Evolutionary conservation across 495 filamentous ascomycete species (phyloP).

Genomic region (Aspergillus campestris): DNA sequence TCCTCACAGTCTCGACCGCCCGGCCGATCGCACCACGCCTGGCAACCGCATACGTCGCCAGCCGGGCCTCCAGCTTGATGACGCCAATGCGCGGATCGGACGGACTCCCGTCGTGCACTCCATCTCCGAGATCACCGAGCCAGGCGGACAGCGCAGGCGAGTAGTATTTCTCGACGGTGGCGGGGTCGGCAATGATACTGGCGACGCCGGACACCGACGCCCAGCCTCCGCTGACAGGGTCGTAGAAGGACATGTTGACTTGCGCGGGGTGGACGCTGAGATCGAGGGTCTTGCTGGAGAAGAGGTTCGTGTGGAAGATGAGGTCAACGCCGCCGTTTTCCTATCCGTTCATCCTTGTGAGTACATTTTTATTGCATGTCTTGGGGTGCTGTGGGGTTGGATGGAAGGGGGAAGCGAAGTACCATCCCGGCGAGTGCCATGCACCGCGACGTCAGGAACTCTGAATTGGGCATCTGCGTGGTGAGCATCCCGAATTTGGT

Average conservation of each 20-base stretch:
- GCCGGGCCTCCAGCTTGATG: constrained; percentile 37
- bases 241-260: constrained; percentile 81
- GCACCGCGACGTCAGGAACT: constrained; percentile 67
- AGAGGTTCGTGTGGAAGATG: constrained; percentile 89
- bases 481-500: constrained; percentile 79
- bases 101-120: constrained; percentile 72
- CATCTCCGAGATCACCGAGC: constrained; percentile 87
- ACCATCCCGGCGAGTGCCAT: constrained; percentile 89
- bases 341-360: constrained; percentile 25
- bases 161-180: constrained; percentile 68
- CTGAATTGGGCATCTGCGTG: constrained; percentile 57
- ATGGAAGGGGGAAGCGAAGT: constrained; percentile 7
- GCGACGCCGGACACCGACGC: constrained; percentile 74
- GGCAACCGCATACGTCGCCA: constrained; percentile 38
- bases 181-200: constrained; percentile 57
- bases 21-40: constrained; percentile 44
- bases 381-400: background rate
- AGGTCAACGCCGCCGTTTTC: constrained; percentile 75
- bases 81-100: constrained; percentile 69
- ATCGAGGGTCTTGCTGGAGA: constrained; percentile 86
- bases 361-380: background rate
- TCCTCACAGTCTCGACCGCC: constrained; percentile 66
- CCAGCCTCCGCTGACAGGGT: constrained; percentile 58
- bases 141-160: constrained; percentile 69
- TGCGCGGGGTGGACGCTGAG: constrained; percentile 59